Conservation (phyloP, 306 rosid genomes). For the Aeschynomene evenia region DNA sequence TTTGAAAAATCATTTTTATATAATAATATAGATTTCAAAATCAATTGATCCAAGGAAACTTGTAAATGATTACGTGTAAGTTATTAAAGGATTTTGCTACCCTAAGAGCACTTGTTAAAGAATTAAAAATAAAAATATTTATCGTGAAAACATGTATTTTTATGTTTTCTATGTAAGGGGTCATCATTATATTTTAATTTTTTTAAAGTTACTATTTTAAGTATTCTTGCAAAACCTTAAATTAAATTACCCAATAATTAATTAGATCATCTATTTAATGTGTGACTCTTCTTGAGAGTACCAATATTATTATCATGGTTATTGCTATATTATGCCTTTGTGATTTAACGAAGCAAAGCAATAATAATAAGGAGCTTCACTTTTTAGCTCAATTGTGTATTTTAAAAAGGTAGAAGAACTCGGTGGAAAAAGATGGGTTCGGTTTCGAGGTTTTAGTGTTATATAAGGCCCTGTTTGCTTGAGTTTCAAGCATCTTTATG, state of each 20-base stretch:
- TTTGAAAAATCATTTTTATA: no score
- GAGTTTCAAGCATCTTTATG: constrained; percentile 91
- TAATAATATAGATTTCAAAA: no score
- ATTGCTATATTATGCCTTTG: constrained; percentile 39
- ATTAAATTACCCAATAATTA: not conserved
- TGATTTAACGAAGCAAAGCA: constrained; percentile 62
- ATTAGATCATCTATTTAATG: not conserved
- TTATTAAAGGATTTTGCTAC: no score
- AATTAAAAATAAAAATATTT: no score
- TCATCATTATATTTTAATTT: no score
- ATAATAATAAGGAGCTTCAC: constrained; percentile 56
- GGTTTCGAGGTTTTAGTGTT: constrained; percentile 55
- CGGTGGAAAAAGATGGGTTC: constrained; percentile 57
- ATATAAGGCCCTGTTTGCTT: constrained; percentile 87
- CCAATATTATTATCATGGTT: not conserved
- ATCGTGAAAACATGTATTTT: no score
- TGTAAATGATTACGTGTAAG: no score
- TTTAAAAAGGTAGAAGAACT: constrained; percentile 45
- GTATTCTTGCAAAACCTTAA: no score
- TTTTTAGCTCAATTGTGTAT: constrained; percentile 46
- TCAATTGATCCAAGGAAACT: not conserved
- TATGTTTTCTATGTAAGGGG: no score
- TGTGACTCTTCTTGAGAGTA: constrained; percentile 33
- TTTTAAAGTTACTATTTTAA: no score
- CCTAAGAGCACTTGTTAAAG: no score